phyloP scores from a whole-genome alignment of 2,329 filamentous ascomycete genomes.

The Pyrenochaeta sp. region DNA sequence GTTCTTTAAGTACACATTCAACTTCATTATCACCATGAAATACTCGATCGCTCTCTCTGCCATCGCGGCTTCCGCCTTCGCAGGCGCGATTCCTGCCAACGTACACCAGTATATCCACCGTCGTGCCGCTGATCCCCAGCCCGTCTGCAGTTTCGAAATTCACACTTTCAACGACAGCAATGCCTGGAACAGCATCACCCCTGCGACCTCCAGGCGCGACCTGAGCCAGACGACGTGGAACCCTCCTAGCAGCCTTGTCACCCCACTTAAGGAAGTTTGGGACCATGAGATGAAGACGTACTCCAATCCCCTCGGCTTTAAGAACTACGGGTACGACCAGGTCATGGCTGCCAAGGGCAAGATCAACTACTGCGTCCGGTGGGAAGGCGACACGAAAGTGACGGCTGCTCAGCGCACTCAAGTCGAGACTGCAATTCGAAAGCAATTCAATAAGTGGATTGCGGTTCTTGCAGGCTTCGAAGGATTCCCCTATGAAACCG shows the following conservation, averaged over 20 bases:
- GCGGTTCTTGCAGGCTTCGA: conserved; percentile 56
- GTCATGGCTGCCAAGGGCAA: conserved; percentile 42
- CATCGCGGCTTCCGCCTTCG: conserved; percentile 19
- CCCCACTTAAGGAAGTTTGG: conserved; percentile 34
- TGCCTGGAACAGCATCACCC: conserved; percentile 18
- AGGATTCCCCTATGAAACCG: conserved; percentile 53
- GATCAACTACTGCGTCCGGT: conserved; percentile 56
- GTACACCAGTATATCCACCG: conserved; percentile 18
- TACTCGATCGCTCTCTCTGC: conserved; percentile 27
- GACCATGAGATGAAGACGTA: conserved; percentile 35
- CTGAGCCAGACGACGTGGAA: conserved; percentile 31
- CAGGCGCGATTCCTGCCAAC: conserved; percentile 19
- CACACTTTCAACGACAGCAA: conserved; percentile 21
- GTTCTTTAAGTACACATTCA: neutral
- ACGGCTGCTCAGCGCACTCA: conserved; percentile 51
- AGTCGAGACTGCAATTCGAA: conserved; percentile 47
- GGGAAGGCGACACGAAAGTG: conserved; percentile 53
- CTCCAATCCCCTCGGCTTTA: conserved; percentile 32
- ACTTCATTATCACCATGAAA: conserved; percentile 21
- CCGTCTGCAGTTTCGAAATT: conserved; percentile 28
- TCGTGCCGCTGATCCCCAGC: conserved; percentile 20
- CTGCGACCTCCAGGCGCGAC: conserved; percentile 24
- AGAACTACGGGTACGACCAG: conserved; percentile 45
- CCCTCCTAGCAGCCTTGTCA: conserved; percentile 35
- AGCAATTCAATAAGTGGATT: conserved; percentile 54